Evolutionary conservation across 257 asterid genomes (phyloP).

Genomic region (Solanum habrochaites): DNA sequence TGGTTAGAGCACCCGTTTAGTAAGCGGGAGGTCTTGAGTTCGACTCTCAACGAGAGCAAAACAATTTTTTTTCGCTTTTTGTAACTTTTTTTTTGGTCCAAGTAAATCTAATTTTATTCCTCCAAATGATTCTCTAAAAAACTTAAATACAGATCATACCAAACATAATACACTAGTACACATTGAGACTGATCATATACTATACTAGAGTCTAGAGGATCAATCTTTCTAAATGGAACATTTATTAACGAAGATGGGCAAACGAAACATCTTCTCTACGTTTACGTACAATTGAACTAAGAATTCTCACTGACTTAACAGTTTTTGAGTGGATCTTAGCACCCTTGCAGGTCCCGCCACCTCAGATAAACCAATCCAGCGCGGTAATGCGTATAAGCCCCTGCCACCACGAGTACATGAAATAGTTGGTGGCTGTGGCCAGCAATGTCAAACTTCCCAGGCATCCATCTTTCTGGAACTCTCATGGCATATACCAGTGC

Average conservation of each 20-base stretch:
- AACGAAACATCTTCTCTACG: not conserved
- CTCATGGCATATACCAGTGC: constrained; percentile 77
- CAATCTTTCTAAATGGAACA: not conserved
- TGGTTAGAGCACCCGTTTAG: constrained; percentile 98
- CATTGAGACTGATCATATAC: not conserved
- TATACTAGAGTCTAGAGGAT: not conserved
- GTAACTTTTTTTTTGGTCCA: no score
- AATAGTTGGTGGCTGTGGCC: constrained; percentile 93
- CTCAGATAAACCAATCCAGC: constrained; percentile 86
- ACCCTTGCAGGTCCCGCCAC: constrained; percentile 88
- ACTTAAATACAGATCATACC: not conserved
- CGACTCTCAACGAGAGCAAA: constrained; percentile 70
- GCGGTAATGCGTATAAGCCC: constrained; percentile 83
- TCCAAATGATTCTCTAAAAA: no score
- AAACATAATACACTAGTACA: not conserved
- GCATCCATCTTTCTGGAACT: constrained; percentile 88
- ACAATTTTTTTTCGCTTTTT: rapidly evolving
- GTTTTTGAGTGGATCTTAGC: constrained; percentile 22
- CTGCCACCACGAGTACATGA: constrained; percentile 90
- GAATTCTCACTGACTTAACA: not conserved
- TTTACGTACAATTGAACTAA: not conserved
- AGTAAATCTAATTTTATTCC: no score
- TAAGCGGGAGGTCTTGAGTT: constrained; percentile 98
- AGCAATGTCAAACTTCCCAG: constrained; percentile 84
- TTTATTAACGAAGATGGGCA: not conserved